Base-by-base conservation (phyloP, 2,329 filamentous ascomycete genomes). In the Rutstroemia sp. region DNA sequence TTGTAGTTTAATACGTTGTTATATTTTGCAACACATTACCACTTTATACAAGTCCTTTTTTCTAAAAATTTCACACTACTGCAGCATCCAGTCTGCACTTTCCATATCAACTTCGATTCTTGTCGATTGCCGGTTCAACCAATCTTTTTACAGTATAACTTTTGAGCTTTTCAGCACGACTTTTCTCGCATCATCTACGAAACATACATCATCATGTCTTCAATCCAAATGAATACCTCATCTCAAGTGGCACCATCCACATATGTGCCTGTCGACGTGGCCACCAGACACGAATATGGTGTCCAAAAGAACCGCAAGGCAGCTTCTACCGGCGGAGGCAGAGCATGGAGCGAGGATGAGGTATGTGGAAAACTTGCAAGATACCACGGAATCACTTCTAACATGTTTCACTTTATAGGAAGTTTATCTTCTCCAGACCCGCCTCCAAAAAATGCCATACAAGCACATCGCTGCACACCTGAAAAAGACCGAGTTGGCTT, bases 281-380 rank as follows among this genome's bases (percentile, higher is more conserved):
- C 80, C 65, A 77, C 79, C 59, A 78, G 80, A 60, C 80, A 83
- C 60, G 80, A 81, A 19, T 82, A 79, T 64, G 77, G 81, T 54
- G 75, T 85, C 68, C 74, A 76, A 58, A 87, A 88, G 73, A 82
- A 78, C 69, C 80, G 85, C 60, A 89, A 87, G 75, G 73, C 79
- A 60, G 79, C 82, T 21, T 84, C 86, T 58, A 87, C 86, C 51
- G 86, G 87, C 61, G 87, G 88, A 63, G 87, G 88, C 65, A 80
- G 88, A 70, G 88, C 88, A 57, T 92, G 88, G 88, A 91, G 87
- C 61, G 88, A 92, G 70, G 88, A 91, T 71, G 88, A 92, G 83
- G 88, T 90, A 77, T 45, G 59, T 58, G 10, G 10, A 30, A 21
- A 27, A 30, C 5, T 7, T 25, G 6, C 5, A 16, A 21, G 6